Conservation (phyloP, 176 grass and related monocot species). For the Elymus sibiricus region DNA sequence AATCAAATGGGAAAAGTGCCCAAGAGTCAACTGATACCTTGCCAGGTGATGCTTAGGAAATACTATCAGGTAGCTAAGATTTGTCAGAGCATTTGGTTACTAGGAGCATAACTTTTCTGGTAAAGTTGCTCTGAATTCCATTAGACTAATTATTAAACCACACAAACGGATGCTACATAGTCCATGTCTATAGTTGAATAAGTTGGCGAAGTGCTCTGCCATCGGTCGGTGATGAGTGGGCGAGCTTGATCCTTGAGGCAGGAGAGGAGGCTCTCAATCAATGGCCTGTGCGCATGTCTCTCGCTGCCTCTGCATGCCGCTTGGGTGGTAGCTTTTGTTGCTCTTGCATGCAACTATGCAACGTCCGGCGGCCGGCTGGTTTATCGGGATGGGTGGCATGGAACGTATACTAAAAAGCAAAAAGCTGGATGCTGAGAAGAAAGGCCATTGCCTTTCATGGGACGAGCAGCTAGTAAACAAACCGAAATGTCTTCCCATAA, state of each 20-base stretch:
- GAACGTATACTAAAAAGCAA: conserved; percentile 27
- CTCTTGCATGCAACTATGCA: conserved; percentile 27
- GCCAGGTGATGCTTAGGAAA: not conserved
- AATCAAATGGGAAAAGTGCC: not conserved
- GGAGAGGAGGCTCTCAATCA: not conserved
- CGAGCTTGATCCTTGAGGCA: too few relatives aligned
- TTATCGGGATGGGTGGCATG: conserved; percentile 31
- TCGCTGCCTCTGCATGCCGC: not conserved
- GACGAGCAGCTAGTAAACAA: conserved; percentile 43
- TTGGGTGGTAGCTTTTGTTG: conserved; percentile 39
- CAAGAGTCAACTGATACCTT: not conserved
- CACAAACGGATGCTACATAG: not conserved
- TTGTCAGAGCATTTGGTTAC: not conserved
- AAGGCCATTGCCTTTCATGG: conserved; percentile 14
- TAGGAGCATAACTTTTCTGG: too few relatives aligned
- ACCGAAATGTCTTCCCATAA: conserved; percentile 19
- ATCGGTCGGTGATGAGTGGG: too few relatives aligned
- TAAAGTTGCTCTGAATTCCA: not conserved
- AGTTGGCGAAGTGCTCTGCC: too few relatives aligned
- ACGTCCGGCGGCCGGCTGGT: not conserved
- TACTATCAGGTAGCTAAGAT: not conserved
- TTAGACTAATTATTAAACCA: not conserved
- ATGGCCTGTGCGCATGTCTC: not conserved
- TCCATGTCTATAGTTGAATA: too few relatives aligned
- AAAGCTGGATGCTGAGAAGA: not conserved